Conservation (phyloP, 352 stramenopile genomes). For the Salisapilia sapeloensis region DNA sequence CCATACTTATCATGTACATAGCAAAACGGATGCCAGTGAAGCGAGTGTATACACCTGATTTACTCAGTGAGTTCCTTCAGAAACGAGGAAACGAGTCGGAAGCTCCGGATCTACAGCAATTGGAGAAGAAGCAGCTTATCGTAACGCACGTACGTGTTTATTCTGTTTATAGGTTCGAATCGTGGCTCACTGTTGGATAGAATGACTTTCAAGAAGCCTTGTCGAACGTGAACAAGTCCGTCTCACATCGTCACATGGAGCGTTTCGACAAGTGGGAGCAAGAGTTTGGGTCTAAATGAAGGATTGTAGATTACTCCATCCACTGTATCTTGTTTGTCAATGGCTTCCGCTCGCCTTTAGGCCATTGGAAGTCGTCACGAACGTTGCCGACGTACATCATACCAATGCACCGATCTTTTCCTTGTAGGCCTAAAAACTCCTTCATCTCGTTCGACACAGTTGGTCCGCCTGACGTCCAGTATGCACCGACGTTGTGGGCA, state of each 20-base stretch:
- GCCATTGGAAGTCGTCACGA: slow-evolving; percentile 24
- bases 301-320: slow-evolving; percentile 5
- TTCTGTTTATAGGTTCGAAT: slow-evolving; percentile 8
- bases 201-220: slow-evolving; percentile 47
- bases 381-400: slow-evolving; percentile 72
- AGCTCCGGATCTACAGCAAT: slow-evolving; percentile 12
- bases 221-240: slow-evolving; percentile 70
- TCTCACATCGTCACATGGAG: slow-evolving; percentile 54
- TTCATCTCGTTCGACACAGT: slow-evolving; percentile 71
- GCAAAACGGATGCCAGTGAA: slow-evolving; percentile 75
- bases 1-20: slow-evolving; percentile 1
- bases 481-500: slow-evolving; percentile 48
- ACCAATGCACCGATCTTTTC: slow-evolving; percentile 64
- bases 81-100: slow-evolving; percentile 10
- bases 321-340: slow-evolving; percentile 68
- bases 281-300: slow-evolving; percentile 72
- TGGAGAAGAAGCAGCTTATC: slow-evolving; percentile 38
- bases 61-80: slow-evolving; percentile 38
- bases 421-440: slow-evolving; percentile 37
- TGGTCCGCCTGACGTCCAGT: slow-evolving; percentile 67
- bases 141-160: slow-evolving; percentile 39
- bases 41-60: slow-evolving; percentile 46
- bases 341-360: slow-evolving; percentile 37
- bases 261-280: slow-evolving; percentile 62
- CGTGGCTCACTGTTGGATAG: slow-evolving; percentile 3